A percentile compares a stretch with the other conserved stretches of the same genome.
Conservation (phyloP, 306 rosid species). For the Luffa acutangula region DNA sequence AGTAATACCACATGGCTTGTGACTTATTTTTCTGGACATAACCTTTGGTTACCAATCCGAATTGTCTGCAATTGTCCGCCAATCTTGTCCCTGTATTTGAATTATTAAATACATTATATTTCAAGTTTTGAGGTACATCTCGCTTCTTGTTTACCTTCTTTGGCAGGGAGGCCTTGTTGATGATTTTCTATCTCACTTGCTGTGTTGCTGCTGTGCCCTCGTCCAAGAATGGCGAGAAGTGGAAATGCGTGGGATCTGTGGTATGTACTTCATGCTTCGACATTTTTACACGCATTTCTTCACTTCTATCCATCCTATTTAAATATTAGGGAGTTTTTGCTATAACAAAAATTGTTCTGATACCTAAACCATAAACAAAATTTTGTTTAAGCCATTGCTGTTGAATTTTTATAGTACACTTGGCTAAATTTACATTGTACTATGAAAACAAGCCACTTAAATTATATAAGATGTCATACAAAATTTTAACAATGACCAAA, state of each 20-base stretch:
- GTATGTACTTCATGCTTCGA: conserved; percentile 21
- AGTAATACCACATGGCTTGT: not conserved
- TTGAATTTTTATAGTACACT: not conserved
- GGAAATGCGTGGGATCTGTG: conserved; percentile 77
- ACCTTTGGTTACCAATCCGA: not conserved
- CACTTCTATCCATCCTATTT: not conserved
- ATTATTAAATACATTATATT: not conserved
- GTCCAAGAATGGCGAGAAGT: conserved; percentile 99
- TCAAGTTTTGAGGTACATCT: not conserved
- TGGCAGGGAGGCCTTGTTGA: conserved; percentile 79
- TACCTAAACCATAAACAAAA: not conserved
- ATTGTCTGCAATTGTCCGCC: not conserved
- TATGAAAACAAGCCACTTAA: not conserved
- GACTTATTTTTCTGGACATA: not conserved
- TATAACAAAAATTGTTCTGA: not conserved
- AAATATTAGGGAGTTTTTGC: not conserved
- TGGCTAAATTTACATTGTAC: not conserved
- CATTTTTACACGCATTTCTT: not conserved
- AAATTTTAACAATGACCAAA: not conserved
- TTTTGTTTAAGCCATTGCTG: not conserved
- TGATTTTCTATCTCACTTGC: conserved; percentile 87
- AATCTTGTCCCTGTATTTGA: not conserved
- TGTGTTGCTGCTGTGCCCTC: conserved; percentile 99
- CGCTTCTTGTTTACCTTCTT: conserved; percentile 4
- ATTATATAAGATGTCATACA: not conserved